phyloP scores from a whole-genome alignment of 192 early-diverging fungal genomes.

The Linnemannia elongata region DNA sequence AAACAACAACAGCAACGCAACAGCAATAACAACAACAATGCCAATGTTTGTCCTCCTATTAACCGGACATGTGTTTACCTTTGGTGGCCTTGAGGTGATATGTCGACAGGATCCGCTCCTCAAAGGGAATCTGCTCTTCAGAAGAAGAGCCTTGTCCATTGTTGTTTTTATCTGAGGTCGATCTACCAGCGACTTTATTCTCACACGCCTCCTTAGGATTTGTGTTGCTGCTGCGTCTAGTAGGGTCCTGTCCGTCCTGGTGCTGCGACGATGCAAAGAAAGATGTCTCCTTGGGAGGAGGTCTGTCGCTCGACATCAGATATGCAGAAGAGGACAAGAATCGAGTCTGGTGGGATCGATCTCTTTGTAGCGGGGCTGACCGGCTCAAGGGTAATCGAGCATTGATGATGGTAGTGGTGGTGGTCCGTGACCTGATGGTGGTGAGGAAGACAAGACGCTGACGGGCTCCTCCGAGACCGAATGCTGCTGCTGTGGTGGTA shows the following conservation, averaged over 20 bases:
- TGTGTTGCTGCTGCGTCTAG: not conserved
- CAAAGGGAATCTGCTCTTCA: conserved; percentile 7
- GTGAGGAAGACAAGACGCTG: not conserved
- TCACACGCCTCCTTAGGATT: not conserved
- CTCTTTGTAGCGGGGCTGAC: not conserved
- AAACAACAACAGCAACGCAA: not conserved
- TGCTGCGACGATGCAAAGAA: conserved; percentile 7
- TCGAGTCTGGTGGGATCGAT: not conserved
- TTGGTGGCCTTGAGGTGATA: conserved; percentile 20
- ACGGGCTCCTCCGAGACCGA: not conserved
- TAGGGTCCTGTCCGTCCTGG: not conserved
- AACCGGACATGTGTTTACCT: not conserved
- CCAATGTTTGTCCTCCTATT: not conserved
- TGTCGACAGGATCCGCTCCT: conserved; percentile 17
- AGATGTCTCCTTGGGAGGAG: conserved; percentile 3
- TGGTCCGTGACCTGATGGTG: not conserved
- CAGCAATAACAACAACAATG: not conserved
- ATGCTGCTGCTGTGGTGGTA: not conserved
- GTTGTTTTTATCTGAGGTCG: not conserved
- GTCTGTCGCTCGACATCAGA: not conserved
- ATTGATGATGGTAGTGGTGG: not conserved
- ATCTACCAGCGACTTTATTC: not conserved
- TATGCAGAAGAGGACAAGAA: not conserved
- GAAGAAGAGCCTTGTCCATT: conserved; percentile 1
- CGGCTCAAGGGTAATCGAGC: not conserved